Conservation (phyloP, 1,139 yeast species). For the Yamadazyma membranifaciens region DNA sequence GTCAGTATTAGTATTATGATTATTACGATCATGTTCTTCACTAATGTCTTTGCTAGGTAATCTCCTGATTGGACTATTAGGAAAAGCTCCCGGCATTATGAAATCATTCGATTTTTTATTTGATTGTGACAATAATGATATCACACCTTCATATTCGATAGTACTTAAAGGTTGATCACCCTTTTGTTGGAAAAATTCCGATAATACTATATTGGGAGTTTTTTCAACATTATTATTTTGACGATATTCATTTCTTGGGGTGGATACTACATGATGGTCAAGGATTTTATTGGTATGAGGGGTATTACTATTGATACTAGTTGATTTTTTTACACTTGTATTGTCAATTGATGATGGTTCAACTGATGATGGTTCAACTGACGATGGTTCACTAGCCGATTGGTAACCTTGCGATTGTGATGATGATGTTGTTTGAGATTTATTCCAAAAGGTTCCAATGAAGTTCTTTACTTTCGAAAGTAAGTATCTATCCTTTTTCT, state of each 20-base stretch:
- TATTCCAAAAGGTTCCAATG: conserved; percentile 20
- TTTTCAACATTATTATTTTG: conserved; percentile 6
- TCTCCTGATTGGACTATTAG: conserved; percentile 9
- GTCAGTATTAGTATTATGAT: neutral
- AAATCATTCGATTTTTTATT: conserved; percentile 12
- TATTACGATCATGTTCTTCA: neutral
- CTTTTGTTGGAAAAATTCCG: conserved; percentile 69
- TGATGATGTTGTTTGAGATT: conserved; percentile 4
- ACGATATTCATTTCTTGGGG: conserved; percentile 2
- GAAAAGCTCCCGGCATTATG: conserved; percentile 17
- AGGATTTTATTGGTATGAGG: conserved; percentile 2
- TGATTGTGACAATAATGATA: conserved; percentile 48
- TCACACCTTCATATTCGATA: conserved; percentile 81
- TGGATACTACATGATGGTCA: neutral
- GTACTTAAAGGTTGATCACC: conserved; percentile 76
- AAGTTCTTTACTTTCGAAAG: conserved; percentile 31
- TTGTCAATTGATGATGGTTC: neutral
- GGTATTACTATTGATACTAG: neutral
- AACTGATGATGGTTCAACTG: neutral
- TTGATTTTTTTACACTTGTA: neutral
- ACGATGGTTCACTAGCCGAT: neutral
- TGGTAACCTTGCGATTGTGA: neutral
- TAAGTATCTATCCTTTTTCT: conserved; percentile 19
- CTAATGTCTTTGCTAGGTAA: neutral
- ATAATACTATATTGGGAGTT: conserved; percentile 56